These are phyloP conservation scores for Ascochyta rabiei DNA, from an alignment of 2,329 filamentous ascomycete species.

Conservation along the genomic window DNA sequence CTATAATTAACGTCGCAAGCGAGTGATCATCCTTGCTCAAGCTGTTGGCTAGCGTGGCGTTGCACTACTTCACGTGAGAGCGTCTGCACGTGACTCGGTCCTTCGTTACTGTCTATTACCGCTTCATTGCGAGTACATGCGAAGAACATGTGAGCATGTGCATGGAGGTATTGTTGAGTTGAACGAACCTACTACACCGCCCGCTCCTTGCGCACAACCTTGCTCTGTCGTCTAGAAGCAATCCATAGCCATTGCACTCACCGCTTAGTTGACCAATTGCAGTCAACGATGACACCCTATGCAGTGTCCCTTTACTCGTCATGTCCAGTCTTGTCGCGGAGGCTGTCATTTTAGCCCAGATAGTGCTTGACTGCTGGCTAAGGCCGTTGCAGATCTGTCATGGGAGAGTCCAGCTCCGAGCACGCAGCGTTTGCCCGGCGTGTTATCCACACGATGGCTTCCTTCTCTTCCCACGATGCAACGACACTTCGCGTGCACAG, in stretches of 20 bases:
- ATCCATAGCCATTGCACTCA: neutral
- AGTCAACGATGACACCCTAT: slow-evolving; percentile 1
- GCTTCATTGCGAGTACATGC: slow-evolving; percentile 11
- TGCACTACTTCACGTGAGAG: slow-evolving; percentile 2
- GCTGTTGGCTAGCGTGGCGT: slow-evolving; percentile 8
- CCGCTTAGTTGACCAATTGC: neutral
- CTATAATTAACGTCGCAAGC: slow-evolving; percentile 30
- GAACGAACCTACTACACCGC: neutral
- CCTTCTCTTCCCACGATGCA: slow-evolving; percentile 2
- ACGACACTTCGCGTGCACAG: neutral
- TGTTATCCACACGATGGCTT: neutral
- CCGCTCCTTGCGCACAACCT: neutral
- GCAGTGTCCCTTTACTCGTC: slow-evolving; percentile 1
- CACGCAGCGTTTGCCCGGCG: neutral
- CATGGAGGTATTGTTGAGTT: neutral
- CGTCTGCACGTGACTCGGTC: neutral
- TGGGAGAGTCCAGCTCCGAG: neutral
- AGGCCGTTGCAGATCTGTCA: slow-evolving; percentile 1
- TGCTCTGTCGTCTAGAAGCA: neutral
- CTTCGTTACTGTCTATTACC: slow-evolving; percentile 9
- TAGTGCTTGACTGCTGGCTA: neutral
- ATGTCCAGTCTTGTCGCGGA: neutral
- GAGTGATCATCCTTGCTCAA: slow-evolving; percentile 11
- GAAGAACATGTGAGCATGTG: neutral
- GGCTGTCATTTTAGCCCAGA: neutral